Conservation (phyloP, 2,329 filamentous ascomycete genomes). For the Diaporthe nobilis region DNA sequence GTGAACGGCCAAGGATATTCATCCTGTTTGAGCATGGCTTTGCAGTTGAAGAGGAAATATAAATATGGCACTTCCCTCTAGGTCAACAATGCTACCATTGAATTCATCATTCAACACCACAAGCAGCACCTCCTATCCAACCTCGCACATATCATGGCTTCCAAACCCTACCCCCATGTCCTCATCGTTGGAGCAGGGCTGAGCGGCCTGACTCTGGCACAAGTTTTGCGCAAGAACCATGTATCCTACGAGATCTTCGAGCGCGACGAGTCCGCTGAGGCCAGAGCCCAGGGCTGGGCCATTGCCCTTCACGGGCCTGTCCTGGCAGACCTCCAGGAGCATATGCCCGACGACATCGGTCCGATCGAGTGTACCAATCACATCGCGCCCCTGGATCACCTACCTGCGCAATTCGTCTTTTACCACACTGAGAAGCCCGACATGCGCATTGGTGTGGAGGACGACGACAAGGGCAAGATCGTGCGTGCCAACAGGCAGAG, state of each 20-base stretch:
- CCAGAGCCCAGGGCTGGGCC: constrained; percentile 49
- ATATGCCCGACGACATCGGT: constrained; percentile 45
- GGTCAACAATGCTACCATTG: background rate
- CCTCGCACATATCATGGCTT: background rate
- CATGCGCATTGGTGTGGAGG: constrained; percentile 44
- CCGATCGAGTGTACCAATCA: constrained; percentile 44
- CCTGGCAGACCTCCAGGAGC: constrained; percentile 42
- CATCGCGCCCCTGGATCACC: constrained; percentile 44
- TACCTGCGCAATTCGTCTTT: constrained; percentile 46
- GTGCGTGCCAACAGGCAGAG: constrained; percentile 50
- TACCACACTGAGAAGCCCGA: constrained; percentile 36
- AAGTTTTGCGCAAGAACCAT: constrained; percentile 52
- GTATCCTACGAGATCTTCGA: constrained; percentile 57
- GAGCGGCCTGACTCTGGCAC: constrained; percentile 57
- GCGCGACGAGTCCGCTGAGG: constrained; percentile 49
- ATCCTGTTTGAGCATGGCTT: background rate
- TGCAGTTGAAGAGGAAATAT: background rate
- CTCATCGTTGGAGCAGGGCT: constrained; percentile 60
- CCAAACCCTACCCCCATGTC: constrained; percentile 45
- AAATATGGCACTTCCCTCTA: background rate
- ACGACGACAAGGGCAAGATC: constrained; percentile 48
- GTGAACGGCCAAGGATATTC: background rate
- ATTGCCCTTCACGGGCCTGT: constrained; percentile 50
- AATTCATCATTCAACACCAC: background rate
- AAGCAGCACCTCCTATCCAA: background rate